phyloP scores from a whole-genome alignment of 116 monocot genomes.

The Trichopus zeylanicus region DNA sequence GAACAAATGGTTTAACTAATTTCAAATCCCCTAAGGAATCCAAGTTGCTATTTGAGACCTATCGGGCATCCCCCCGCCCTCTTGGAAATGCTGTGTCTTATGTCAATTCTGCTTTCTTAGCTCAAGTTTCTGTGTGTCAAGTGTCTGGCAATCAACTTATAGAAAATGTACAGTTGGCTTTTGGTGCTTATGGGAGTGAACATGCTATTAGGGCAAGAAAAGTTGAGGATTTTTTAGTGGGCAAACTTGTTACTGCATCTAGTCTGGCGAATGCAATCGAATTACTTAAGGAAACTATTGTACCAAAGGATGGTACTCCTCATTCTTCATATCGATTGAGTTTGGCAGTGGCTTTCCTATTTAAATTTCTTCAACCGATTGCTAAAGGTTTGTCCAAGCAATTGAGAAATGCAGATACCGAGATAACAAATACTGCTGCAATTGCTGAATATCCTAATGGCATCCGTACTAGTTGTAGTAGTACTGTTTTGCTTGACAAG shows the following conservation, averaged over 20 bases:
- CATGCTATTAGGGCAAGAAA: constrained; percentile 61
- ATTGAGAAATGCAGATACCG: not conserved
- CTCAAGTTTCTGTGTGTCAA: constrained; percentile 19
- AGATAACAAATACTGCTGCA: not conserved
- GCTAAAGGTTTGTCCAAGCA: constrained; percentile 9
- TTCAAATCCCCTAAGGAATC: not conserved
- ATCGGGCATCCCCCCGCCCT: constrained; percentile 66
- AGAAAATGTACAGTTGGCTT: constrained; percentile 42
- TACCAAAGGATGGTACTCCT: constrained; percentile 41
- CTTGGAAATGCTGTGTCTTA: constrained; percentile 80
- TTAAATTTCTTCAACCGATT: constrained; percentile 49
- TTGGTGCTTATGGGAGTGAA: constrained; percentile 62
- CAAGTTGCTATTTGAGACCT: constrained; percentile 58
- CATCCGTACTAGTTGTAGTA: not conserved
- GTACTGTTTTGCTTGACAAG: not conserved
- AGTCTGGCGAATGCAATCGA: constrained; percentile 46
- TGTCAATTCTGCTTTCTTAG: constrained; percentile 69
- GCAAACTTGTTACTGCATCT: constrained; percentile 36
- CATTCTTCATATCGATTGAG: constrained; percentile 50
- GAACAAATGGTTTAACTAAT: not conserved
- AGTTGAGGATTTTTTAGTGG: constrained; percentile 56
- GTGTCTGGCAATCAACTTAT: constrained; percentile 18
- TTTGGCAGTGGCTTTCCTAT: constrained; percentile 57
- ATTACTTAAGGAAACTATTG: constrained; percentile 40
- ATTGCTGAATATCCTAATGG: constrained; percentile 4